Base-by-base conservation (phyloP, 495 filamentous ascomycete species). In the Sphaerosporella brunnea region DNA sequence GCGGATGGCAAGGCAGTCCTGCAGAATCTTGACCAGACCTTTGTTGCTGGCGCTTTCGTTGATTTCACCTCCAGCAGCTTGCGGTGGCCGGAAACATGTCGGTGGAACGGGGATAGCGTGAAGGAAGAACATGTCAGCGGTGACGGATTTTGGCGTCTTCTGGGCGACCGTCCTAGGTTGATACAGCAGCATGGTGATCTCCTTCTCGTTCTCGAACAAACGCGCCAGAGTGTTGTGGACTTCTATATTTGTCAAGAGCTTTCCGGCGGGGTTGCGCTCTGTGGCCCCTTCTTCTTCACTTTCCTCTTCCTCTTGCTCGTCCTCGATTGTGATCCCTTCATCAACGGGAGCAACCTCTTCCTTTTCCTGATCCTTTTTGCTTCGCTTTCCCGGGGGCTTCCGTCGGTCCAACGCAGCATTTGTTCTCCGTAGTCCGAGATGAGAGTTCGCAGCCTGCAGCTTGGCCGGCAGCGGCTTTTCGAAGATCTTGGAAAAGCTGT, bases 61-160 rank as follows among this genome's bases (percentile, higher is more conserved):
- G 47, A 95, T 77, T 30, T 79, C 76, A 13, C 77, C 74, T 32
- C 80, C 72, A 40, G 82, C 81, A 36, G 83, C 80, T 24, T 72
- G 69, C n/a, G 84, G 86, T 19, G 86, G 85, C n/a, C 92, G 77
- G 61, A 80, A 96, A 55, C 77, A 82, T 60, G 90, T 95, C 0
- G 92, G 90, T 13, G 92, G 86, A 2, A 99, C 81, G 19, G 94
- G 63, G 26, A 99, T 65, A 25, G 70, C 76, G 51, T 78, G 75
- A 38, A 96, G 69, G 65, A 99, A 99, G 64, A 99, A 94, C 75
- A 94, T 94, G 57, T 90, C 80, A 0, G 84, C 74, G 4, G 66
- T 73, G 7, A 88, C 64, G 10, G 64, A 67, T 23, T 62, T 62
- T 0, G 65, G 48, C 36, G 63, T 66, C 48, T 70, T 72, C 47